Percentiles rank a stretch among this genome's conserved stretches.
phyloP scores from a whole-genome alignment of 2,329 filamentous ascomycete genomes.

The Sporothrix sp. region DNA sequence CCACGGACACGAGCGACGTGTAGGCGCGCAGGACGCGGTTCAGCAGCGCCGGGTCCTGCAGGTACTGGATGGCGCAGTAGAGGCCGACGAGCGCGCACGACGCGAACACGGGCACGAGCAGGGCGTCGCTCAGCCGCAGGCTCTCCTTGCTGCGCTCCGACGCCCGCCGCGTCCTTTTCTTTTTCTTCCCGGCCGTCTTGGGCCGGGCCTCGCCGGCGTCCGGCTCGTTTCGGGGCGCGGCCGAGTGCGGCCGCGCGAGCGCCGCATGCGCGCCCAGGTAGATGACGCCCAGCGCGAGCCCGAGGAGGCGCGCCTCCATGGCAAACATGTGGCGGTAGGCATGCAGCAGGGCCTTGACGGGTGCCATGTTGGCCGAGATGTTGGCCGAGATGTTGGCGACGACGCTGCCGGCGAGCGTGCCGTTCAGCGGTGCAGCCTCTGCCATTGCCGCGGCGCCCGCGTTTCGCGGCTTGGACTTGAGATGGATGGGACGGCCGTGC shows the following conservation, averaged over 20 bases:
- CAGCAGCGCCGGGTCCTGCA: constrained; percentile 69
- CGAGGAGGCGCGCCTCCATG: constrained; percentile 39
- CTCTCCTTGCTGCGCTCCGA: constrained; percentile 40
- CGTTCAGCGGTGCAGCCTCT: too few species aligned
- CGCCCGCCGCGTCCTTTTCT: not conserved
- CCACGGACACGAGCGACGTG: constrained; percentile 70
- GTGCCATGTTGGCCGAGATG: not conserved
- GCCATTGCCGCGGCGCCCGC: too few species aligned
- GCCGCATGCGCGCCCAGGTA: constrained; percentile 79
- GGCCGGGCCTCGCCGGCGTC: constrained; percentile 21
- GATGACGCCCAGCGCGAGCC: constrained; percentile 71
- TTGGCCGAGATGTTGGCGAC: not conserved
- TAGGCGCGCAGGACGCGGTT: constrained; percentile 79
- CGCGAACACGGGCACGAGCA: constrained; percentile 74
- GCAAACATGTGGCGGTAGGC: constrained; percentile 29
- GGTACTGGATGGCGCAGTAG: constrained; percentile 83
- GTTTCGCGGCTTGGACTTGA: too few species aligned
- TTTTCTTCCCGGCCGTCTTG: constrained; percentile 32
- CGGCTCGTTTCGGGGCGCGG: constrained; percentile 41
- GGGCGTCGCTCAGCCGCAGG: constrained; percentile 65
- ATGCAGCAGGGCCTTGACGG: constrained; percentile 1
- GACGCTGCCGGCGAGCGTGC: not conserved
- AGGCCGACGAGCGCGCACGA: constrained; percentile 57
- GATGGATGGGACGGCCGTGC: too few species aligned
- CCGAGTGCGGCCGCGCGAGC: constrained; percentile 72